Base-by-base conservation (phyloP, 768 basidiomycete genomes). In the Russula ochroleuca region DNA sequence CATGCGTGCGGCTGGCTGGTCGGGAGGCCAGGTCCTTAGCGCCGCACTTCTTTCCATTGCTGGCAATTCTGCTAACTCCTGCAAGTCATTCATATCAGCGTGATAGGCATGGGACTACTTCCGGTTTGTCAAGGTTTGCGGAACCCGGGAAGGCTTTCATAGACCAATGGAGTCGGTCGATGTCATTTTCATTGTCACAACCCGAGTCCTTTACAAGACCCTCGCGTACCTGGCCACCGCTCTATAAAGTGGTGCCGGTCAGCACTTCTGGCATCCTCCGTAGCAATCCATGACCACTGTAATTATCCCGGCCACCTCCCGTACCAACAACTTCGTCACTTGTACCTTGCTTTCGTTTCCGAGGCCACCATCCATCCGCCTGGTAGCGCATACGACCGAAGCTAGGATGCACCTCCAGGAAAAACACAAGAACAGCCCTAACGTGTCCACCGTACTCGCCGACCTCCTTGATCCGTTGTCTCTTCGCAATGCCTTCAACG, bases 251-350 rank as follows among this genome's bases (percentile, higher is more conserved):
- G 43, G 48, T 25, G 14, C 57, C 58, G 37, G 52, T 43, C 23
- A 50, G 31, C 21, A 38, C 31, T 31, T 60, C 47, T 55, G 14
- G 38, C 21, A 43, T 37, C 49, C 41, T 31, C 41, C 63, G 41
- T 38, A 41, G 41, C n/a, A 33, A 56, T 21, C 53, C 53, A 67
- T 66, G 67, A 58, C 64, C 7, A 67, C 65, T 47, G 65, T 67
- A 25, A 66, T 67, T 23, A 51, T 61, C 47, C 67, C 67, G 41
- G 67, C 60, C 13, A 62, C 61, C 14, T 66, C 67, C 25, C 67
- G 67, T 48, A 67, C 67, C 31, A 66, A 66, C 45, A 51, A 25
- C 40, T 59, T 38, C n/a, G 64, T 67, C 25, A 59, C 57, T 38
- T 31, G 58, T n/a, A 23, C 64, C 19, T 35, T 66, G 5, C 67